These are phyloP conservation scores for Fusarium udum DNA, from an alignment of 2,329 filamentous ascomycete genomes.

Conservation along the genomic window DNA sequence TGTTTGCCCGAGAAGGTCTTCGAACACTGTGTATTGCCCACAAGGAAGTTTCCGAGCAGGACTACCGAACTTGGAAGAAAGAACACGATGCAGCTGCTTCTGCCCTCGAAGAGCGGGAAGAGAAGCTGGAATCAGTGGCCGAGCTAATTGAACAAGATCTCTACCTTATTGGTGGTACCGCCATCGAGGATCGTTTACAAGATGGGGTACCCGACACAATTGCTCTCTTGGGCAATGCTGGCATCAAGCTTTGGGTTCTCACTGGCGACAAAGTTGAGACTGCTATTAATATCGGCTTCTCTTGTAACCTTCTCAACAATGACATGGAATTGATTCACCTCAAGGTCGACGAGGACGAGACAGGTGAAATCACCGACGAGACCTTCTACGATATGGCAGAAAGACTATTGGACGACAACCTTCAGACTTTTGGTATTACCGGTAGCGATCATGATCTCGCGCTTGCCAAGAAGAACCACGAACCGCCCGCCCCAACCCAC, in stretches of 20 bases:
- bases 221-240: constrained; percentile 86
- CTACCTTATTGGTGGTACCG: constrained; percentile 88
- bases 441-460: constrained; percentile 88
- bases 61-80: constrained; percentile 86
- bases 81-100: constrained; percentile 89
- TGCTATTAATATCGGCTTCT: constrained; percentile 99
- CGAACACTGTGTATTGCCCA: constrained; percentile 95
- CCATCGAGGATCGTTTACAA: constrained; percentile 96
- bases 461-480: constrained; percentile 81
- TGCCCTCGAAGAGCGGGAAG: constrained; percentile 85
- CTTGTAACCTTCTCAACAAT: constrained; percentile 96
- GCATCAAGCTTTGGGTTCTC: constrained; percentile 98
- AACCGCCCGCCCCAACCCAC: constrained; percentile 86
- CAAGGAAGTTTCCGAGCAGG: constrained; percentile 79
- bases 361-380: constrained; percentile 58
- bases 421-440: constrained; percentile 78
- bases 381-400: constrained; percentile 68
- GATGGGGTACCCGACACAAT: constrained; percentile 98
- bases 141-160: constrained; percentile 92
- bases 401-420: constrained; percentile 76
- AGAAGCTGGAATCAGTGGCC: constrained; percentile 89
- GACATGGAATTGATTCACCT: constrained; percentile 96
- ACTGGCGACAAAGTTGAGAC: constrained; percentile 99
- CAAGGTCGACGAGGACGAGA: constrained; percentile 80
- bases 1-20: constrained; percentile 95